Conservation (phyloP, 345 rosid species). For the Barbarea vulgaris region DNA sequence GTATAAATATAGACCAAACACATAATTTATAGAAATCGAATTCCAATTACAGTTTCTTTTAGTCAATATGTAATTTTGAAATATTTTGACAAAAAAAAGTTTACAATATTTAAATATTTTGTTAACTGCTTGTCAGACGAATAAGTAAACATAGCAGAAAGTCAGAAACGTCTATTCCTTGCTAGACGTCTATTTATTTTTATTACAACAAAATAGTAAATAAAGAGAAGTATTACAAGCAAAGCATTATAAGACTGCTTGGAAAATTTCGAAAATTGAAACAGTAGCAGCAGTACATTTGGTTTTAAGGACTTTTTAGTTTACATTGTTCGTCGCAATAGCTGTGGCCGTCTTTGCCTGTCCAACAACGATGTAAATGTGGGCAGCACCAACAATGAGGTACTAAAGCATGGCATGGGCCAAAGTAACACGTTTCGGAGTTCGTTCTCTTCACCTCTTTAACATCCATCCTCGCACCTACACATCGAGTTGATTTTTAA, state of each 20-base stretch:
- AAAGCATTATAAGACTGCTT: not conserved
- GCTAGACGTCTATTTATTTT: too few relatives aligned
- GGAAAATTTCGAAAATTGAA: not conserved
- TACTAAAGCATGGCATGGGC: not conserved
- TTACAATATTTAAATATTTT: too few relatives aligned
- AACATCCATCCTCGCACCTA: not conserved
- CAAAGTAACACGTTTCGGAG: not conserved
- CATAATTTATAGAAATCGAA: too few relatives aligned
- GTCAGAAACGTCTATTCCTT: too few relatives aligned
- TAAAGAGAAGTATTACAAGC: not conserved
- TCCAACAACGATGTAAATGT: not conserved
- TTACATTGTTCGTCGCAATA: not conserved
- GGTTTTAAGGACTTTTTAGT: too few relatives aligned
- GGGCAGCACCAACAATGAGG: conserved; percentile 1
- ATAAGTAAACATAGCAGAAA: too few relatives aligned
- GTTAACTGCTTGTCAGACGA: too few relatives aligned
- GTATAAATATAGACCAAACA: too few relatives aligned
- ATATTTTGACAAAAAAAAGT: too few relatives aligned
- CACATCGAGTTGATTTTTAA: not conserved
- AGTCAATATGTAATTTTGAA: too few relatives aligned
- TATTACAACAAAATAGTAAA: not conserved
- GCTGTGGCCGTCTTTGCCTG: not conserved
- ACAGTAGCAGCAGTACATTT: not conserved
- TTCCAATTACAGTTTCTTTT: too few relatives aligned
- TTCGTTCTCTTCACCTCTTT: not conserved